Percentiles rank a stretch among this genome's conserved stretches.
These are phyloP conservation scores for Penicillium cinerascens DNA, from an alignment of 495 filamentous ascomycete genomes.

Conservation along the genomic window DNA sequence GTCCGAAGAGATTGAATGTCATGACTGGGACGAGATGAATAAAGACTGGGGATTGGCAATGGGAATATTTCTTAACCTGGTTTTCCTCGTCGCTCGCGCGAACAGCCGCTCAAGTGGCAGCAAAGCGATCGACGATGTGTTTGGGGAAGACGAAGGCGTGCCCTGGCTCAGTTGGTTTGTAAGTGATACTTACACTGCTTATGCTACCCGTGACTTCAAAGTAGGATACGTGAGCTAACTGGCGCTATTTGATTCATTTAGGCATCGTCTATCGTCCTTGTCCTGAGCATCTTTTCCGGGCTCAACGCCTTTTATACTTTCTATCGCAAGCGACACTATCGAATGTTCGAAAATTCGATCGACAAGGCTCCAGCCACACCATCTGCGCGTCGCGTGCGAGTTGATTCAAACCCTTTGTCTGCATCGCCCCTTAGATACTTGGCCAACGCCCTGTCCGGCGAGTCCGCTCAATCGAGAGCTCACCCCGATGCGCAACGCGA, in stretches of 20 bases:
- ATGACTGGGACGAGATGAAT: conserved; percentile 78
- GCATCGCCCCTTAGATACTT: conserved; percentile 78
- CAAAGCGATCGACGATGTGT: conserved; percentile 69
- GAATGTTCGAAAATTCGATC: conserved; percentile 83
- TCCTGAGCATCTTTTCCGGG: conserved; percentile 60
- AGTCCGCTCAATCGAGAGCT: conserved; percentile 66
- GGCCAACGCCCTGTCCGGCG: conserved; percentile 56
- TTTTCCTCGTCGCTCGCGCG: conserved; percentile 78
- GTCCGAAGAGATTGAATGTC: conserved; percentile 82
- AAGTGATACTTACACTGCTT: conserved; percentile 38
- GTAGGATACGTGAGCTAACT: conserved; percentile 1
- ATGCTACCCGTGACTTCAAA: neutral
- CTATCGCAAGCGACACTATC: conserved; percentile 76
- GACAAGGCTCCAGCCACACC: conserved; percentile 73
- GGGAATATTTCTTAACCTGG: conserved; percentile 69
- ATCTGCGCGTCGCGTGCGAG: conserved; percentile 82
- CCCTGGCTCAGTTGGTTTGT: conserved; percentile 77
- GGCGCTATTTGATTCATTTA: conserved; percentile 25
- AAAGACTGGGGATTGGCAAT: conserved; percentile 70
- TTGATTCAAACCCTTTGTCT: conserved; percentile 78
- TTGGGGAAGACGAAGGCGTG: conserved; percentile 63
- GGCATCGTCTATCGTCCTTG: conserved; percentile 65
- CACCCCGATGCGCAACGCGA: conserved; percentile 82
- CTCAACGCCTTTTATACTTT: conserved; percentile 82
- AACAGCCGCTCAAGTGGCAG: conserved; percentile 53